These are phyloP conservation scores for Metschnikowia cubensis DNA, from an alignment of 805 yeast genomes.

Conservation along the genomic window DNA sequence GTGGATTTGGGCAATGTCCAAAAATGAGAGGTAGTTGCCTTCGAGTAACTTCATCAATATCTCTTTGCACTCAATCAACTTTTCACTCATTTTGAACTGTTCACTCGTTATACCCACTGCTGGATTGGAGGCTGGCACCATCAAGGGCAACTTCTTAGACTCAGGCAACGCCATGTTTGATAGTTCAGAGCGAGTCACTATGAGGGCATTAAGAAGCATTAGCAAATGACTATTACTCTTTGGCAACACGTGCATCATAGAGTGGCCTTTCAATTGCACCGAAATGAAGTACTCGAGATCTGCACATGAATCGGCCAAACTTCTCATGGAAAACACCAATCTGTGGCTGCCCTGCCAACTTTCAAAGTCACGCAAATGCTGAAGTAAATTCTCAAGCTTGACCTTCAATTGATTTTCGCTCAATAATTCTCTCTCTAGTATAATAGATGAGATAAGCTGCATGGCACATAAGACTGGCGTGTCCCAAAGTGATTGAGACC, in stretches of 20 bases:
- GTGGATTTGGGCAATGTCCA: constrained; percentile 7
- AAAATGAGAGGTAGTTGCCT: constrained; percentile 1
- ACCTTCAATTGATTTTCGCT: neutral
- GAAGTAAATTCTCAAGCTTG: neutral
- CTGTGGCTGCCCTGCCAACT: neutral
- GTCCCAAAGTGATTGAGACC: constrained; percentile 1
- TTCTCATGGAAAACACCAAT: constrained; percentile 1
- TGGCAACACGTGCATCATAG: neutral
- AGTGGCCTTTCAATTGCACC: neutral
- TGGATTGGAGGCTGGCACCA: neutral
- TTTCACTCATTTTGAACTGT: neutral
- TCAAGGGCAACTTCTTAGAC: neutral
- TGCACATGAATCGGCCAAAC: neutral
- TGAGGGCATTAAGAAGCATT: constrained; percentile 7
- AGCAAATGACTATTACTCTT: neutral
- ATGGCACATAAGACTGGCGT: constrained; percentile 1
- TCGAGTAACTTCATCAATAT: constrained; percentile 5
- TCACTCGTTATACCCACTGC: neutral
- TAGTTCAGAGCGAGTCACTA: constrained; percentile 6
- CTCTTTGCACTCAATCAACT: constrained; percentile 10
- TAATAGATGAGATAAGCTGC: neutral
- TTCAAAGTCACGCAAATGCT: neutral
- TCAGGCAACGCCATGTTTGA: neutral
- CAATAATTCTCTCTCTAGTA: neutral
- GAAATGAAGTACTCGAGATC: constrained; percentile 5